Conservation (phyloP, 345 rosid genomes). For the Aquilaria malaccensis region DNA sequence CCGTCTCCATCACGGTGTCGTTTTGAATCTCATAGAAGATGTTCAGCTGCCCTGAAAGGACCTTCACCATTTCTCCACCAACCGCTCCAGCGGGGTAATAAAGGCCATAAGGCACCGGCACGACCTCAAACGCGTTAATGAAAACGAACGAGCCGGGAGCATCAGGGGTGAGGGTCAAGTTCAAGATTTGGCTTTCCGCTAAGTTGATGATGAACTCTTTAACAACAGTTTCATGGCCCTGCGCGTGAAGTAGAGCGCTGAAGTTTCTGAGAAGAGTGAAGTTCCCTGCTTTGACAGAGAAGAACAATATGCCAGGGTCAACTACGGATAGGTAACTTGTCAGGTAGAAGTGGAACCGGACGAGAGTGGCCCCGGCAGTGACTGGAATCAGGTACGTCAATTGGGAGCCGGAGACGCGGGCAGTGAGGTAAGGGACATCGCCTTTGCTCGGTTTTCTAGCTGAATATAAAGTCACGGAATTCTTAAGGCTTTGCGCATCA, state of each 20-base stretch:
- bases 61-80: too few relatives aligned
- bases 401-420: slow-evolving; percentile 16
- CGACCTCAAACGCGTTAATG: slow-evolving; percentile 31
- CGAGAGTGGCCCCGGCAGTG: slow-evolving; percentile 15
- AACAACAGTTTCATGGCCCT: neutral
- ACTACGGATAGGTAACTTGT: neutral
- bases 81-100: too few relatives aligned
- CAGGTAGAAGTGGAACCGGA: slow-evolving; percentile 21
- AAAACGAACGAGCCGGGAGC: slow-evolving; percentile 16
- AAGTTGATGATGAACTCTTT: slow-evolving; percentile 6
- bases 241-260: slow-evolving; percentile 11
- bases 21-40: neutral
- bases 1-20: slow-evolving; percentile 19
- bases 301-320: slow-evolving; percentile 8
- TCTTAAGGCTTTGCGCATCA: neutral
- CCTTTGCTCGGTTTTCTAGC: neutral
- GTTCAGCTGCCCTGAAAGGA: neutral
- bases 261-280: slow-evolving; percentile 25
- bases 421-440: slow-evolving; percentile 12
- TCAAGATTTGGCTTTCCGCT: neutral
- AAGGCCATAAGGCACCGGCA: slow-evolving; percentile 23
- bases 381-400: slow-evolving; percentile 23
- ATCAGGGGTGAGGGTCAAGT: slow-evolving; percentile 9
- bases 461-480: neutral
- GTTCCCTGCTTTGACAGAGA: slow-evolving; percentile 16